phyloP scores from a whole-genome alignment of 2,329 filamentous ascomycete species.

The Aureobasidium sp. region DNA sequence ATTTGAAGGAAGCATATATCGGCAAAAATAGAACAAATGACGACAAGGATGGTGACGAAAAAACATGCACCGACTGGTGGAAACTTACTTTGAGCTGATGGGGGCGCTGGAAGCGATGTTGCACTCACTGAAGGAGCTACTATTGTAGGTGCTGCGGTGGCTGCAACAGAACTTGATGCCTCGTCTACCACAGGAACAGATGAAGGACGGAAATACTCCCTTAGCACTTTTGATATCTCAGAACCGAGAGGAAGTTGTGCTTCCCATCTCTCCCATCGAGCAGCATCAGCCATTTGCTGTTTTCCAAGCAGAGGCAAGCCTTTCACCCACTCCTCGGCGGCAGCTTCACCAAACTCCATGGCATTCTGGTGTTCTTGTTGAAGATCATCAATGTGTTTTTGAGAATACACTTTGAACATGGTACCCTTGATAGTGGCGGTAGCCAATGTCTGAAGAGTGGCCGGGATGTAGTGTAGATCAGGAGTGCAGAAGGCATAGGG shows the following conservation, averaged over 20 bases:
- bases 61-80: background rate
- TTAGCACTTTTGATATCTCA: slow-evolving; percentile 26
- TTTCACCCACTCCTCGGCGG: slow-evolving; percentile 72
- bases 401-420: slow-evolving; percentile 61
- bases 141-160: background rate
- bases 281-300: slow-evolving; percentile 52
- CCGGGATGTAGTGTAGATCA: slow-evolving; percentile 54
- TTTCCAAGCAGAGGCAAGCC: slow-evolving; percentile 60
- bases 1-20: too few relatives aligned
- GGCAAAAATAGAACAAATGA: too few relatives aligned
- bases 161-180: background rate
- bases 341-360: slow-evolving; percentile 58
- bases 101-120: slow-evolving; percentile 10
- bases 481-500: slow-evolving; percentile 60
- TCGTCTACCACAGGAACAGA: slow-evolving; percentile 16
- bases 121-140: background rate
- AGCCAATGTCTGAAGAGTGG: slow-evolving; percentile 48
- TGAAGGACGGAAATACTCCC: slow-evolving; percentile 29
- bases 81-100: slow-evolving; percentile 16
- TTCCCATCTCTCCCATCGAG: slow-evolving; percentile 72
- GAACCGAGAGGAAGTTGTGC: slow-evolving; percentile 28
- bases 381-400: slow-evolving; percentile 55
- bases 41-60: background rate
- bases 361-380: slow-evolving; percentile 57
- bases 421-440: slow-evolving; percentile 41